phyloP scores from a whole-genome alignment of 1,139 yeast genomes.

The Yamadazyma jaroonii region DNA sequence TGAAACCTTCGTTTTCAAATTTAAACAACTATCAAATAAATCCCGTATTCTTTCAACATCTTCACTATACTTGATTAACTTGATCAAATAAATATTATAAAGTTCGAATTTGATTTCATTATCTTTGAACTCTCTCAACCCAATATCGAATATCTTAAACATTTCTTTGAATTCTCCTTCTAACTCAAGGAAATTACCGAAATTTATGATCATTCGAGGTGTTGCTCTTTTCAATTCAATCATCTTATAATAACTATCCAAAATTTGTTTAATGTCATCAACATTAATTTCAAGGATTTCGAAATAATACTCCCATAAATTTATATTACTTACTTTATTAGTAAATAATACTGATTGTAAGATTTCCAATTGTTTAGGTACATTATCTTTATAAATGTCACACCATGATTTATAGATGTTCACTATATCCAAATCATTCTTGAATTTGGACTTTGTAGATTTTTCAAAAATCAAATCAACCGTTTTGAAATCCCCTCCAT shows the following conservation, averaged over 20 bases:
- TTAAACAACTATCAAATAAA: slow-evolving; percentile 59
- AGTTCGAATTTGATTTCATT: slow-evolving; percentile 62
- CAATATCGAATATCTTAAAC: slow-evolving; percentile 66
- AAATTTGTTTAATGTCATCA: slow-evolving; percentile 22
- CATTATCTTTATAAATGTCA: slow-evolving; percentile 48
- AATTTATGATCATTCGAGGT: slow-evolving; percentile 62
- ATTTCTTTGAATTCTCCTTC: slow-evolving; percentile 48
- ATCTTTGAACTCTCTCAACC: slow-evolving; percentile 56
- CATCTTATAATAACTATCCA: slow-evolving; percentile 53
- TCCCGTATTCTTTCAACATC: slow-evolving; percentile 64
- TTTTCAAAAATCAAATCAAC: slow-evolving; percentile 64
- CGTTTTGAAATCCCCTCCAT: slow-evolving; percentile 51
- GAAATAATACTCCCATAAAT: slow-evolving; percentile 71
- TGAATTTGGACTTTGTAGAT: slow-evolving; percentile 71
- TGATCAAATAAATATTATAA: slow-evolving; percentile 67
- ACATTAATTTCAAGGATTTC: slow-evolving; percentile 69
- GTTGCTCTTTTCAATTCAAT: slow-evolving; percentile 68
- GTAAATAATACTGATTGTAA: slow-evolving; percentile 46
- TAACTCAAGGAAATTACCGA: slow-evolving; percentile 60
- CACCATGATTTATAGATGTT: slow-evolving; percentile 73
- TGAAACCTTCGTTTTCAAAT: slow-evolving; percentile 14
- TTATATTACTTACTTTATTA: slow-evolving; percentile 19
- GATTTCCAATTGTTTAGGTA: slow-evolving; percentile 52
- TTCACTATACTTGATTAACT: slow-evolving; percentile 39
- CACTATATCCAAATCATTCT: slow-evolving; percentile 60